Conservation (phyloP, 495 filamentous ascomycete genomes). For the Tuber calosporum region DNA sequence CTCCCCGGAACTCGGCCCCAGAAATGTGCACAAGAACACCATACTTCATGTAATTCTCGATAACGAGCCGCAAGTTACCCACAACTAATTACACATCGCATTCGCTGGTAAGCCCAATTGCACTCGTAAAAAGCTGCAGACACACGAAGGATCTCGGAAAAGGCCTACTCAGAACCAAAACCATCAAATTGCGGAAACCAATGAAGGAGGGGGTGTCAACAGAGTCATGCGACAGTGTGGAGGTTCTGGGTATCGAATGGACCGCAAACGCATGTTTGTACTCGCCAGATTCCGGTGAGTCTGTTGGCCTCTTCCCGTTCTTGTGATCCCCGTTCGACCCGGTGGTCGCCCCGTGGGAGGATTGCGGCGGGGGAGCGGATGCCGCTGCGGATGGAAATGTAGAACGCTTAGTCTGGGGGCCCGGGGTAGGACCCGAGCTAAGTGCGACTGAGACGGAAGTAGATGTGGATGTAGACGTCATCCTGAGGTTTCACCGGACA, state of each 20-base stretch:
- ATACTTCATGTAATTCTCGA: slow-evolving; percentile 96
- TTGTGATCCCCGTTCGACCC: background rate
- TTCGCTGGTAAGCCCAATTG: slow-evolving; percentile 25
- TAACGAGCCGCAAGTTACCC: slow-evolving; percentile 83
- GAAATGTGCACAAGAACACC: slow-evolving; percentile 78
- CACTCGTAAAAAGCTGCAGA: background rate
- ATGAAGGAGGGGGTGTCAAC: slow-evolving; percentile 69
- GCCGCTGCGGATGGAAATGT: slow-evolving; percentile 3
- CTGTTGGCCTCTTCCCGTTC: background rate
- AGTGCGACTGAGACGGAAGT: slow-evolving; percentile 8
- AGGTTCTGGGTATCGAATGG: slow-evolving; percentile 62
- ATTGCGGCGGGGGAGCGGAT: background rate
- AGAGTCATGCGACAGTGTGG: slow-evolving; percentile 78
- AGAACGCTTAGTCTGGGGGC: slow-evolving; percentile 1
- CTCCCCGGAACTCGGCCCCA: slow-evolving; percentile 76
- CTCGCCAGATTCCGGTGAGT: slow-evolving; percentile 43
- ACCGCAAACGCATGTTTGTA: slow-evolving; percentile 86
- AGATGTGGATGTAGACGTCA: slow-evolving; percentile 31
- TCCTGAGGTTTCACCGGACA: slow-evolving; percentile 4
- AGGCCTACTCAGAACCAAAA: slow-evolving; percentile 70
- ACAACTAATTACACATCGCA: slow-evolving; percentile 54
- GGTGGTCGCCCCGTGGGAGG: background rate
- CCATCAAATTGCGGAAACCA: slow-evolving; percentile 93
- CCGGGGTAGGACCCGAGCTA: background rate
- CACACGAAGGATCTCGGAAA: background rate